A percentile compares a stretch with the other conserved stretches of the same genome.
These are phyloP conservation scores for Tetrahymena thermophila DNA, from an alignment of 73 alveolate genomes.

Conservation along the genomic window DNA sequence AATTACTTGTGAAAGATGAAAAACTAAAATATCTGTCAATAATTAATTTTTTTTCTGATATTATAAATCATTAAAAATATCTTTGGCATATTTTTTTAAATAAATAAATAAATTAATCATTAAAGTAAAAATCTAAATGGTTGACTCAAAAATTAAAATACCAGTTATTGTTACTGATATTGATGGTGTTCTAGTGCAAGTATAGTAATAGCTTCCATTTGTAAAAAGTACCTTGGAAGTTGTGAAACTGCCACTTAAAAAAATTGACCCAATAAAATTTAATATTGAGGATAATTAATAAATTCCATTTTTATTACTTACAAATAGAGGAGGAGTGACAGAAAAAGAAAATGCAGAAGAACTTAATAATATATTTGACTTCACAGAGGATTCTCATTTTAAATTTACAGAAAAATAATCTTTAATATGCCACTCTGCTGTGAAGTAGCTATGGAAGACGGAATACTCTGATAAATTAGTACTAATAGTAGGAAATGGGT, in stretches of 20 bases:
- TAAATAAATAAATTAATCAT: not conserved
- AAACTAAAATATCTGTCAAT: too few relatives aligned
- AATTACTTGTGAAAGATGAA: too few relatives aligned
- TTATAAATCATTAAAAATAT: too few relatives aligned
- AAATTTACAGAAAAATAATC: constrained; percentile 33
- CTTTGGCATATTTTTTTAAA: too few relatives aligned
- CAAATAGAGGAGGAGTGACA: constrained; percentile 72
- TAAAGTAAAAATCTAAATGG: not conserved
- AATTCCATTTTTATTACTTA: constrained; percentile 52
- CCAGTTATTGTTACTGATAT: constrained; percentile 69
- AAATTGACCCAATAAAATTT: not conserved
- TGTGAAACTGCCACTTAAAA: not conserved
- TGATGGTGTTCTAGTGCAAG: constrained; percentile 68
- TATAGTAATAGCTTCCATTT: constrained; percentile 29
- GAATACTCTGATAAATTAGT: constrained; percentile 38
- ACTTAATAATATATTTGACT: constrained; percentile 38
- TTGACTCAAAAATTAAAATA: constrained; percentile 12
- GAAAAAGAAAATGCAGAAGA: constrained; percentile 51
- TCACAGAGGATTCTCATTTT: not conserved
- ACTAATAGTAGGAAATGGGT: constrained; percentile 55
- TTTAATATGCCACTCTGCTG: constrained; percentile 57
- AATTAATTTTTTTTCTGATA: too few relatives aligned
- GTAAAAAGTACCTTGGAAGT: constrained; percentile 14
- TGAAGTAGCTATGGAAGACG: constrained; percentile 28
- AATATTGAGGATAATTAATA: not conserved